Conservation (phyloP, 768 basidiomycete species). For the Harrya chromipes region DNA sequence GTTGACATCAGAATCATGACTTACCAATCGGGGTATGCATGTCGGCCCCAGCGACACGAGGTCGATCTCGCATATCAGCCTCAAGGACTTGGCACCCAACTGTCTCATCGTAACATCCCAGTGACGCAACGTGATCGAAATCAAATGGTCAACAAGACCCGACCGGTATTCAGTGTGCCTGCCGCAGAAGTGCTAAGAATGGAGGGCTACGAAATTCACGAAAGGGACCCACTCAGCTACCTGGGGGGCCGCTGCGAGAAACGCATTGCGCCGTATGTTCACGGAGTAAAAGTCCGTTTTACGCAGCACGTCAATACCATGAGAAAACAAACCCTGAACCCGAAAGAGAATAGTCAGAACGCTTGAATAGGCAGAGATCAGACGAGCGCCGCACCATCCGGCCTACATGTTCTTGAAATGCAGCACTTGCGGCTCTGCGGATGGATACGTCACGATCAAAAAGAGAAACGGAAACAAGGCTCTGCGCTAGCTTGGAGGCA, state of each 20-base stretch:
- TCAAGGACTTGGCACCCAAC: constrained; percentile 72
- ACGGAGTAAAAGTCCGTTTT: constrained; percentile 96
- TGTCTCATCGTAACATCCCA: constrained; percentile 85
- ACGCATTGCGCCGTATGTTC: constrained; percentile 79
- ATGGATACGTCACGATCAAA: constrained; percentile 96
- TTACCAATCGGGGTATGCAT: constrained; percentile 52
- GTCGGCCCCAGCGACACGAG: constrained; percentile 48
- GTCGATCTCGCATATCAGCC: constrained; percentile 62
- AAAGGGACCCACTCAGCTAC: constrained; percentile 71
- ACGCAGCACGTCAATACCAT: constrained; percentile 90
- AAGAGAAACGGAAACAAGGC: constrained; percentile 74
- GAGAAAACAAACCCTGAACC: constrained; percentile 78
- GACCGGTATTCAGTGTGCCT: constrained; percentile 79
- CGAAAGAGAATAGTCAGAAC: constrained; percentile 17
- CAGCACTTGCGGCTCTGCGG: constrained; percentile 92
- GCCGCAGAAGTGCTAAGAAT: constrained; percentile 9
- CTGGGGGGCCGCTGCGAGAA: constrained; percentile 78
- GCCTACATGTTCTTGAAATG: constrained; percentile 96
- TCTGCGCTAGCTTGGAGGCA: constrained; percentile 61
- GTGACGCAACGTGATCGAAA: constrained; percentile 74
- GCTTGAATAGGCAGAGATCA: constrained; percentile 2
- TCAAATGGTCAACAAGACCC: constrained; percentile 67
- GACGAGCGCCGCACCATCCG: constrained; percentile 61
- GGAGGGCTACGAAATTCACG: constrained; percentile 1
- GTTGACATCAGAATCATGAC: constrained; percentile 22